These are phyloP conservation scores for Solanum ossicruentum DNA, from an alignment of 257 asterid genomes.

Conservation along the genomic window DNA sequence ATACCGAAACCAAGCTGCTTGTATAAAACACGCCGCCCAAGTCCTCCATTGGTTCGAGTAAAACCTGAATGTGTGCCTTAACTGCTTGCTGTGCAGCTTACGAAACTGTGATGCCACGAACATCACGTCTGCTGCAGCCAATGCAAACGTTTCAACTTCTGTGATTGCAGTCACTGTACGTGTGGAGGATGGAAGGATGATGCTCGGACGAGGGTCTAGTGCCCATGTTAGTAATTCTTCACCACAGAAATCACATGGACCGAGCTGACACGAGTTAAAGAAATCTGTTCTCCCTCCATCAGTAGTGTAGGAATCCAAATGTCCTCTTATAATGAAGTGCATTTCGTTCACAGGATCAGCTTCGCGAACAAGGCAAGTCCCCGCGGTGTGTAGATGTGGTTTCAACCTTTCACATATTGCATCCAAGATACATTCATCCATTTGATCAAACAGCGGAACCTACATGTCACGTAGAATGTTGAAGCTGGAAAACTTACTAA, in stretches of 20 bases:
- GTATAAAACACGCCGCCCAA: constrained; percentile 70
- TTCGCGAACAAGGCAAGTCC: constrained; percentile 44
- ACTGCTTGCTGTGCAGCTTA: constrained; percentile 50
- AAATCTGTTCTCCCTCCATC: constrained; percentile 62
- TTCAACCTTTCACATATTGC: constrained; percentile 61
- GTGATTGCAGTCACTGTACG: constrained; percentile 45
- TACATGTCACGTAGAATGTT: not conserved
- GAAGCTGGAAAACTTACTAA: not conserved
- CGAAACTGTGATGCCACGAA: constrained; percentile 58
- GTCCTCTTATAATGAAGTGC: constrained; percentile 62
- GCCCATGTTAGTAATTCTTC: constrained; percentile 70
- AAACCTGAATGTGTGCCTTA: constrained; percentile 55
- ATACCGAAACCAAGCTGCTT: constrained; percentile 58
- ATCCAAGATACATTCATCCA: constrained; percentile 50
- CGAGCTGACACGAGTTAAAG: constrained; percentile 36
- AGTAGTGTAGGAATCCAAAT: constrained; percentile 53
- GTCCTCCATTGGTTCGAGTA: constrained; percentile 73
- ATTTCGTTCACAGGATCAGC: constrained; percentile 61
- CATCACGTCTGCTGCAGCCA: constrained; percentile 34
- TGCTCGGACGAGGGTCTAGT: constrained; percentile 39
- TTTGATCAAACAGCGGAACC: constrained; percentile 56
- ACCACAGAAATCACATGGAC: constrained; percentile 65
- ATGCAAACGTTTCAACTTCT: constrained; percentile 66
- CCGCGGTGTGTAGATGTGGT: constrained; percentile 36
- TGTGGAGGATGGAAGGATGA: constrained; percentile 56